Base-by-base conservation (phyloP, 306 rosid species). In the Quercus berberidifolia region DNA sequence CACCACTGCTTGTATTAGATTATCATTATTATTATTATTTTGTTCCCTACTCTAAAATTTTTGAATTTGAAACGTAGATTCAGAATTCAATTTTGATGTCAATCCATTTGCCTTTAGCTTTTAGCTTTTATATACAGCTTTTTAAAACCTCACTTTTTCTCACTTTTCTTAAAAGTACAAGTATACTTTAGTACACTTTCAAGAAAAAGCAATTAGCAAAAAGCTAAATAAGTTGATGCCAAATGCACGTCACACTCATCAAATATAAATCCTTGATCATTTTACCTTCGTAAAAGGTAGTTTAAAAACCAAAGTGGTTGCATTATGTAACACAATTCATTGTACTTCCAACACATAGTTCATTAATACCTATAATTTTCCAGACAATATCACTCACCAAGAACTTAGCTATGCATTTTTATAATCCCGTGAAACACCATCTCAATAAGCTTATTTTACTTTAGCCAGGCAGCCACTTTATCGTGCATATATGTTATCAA, bases 131-230 rank as follows among this genome's bases (percentile, higher is more conserved):
- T 38, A 0, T 2, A 7, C 0, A 38, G 11, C 3, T 38, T 38
- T 38, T 38, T 7, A 38, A 7, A 38, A 38, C 0, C 46, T 2
- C 12, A 8, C 12, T 8, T 41, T 41, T 41, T 41, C 10, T 38
- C 0, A 7, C 43, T 38, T 38, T 38, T 38, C 2, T 41, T 12
- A 41, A 38, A 38, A 38, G 9, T 38, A 38, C 10, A 38, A 38
- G 1, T 38, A 7, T 41, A 8, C 1, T 38, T 38, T 38, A 1
- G 2, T 0, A 0, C 2, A 38, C 0, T 38, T 7, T 7, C 11
- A 7, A 41, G 11, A 41, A 38, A 41, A 8, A 41, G 12, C 3
- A 41, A 41, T 41, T 41, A 41, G 46, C 12, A 2, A 41, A 41
- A 41, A 41, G 46, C 0, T 38, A 38, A 38, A 38, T 38, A 38